These are phyloP conservation scores for Fusarium luffae DNA, from an alignment of 2,329 filamentous ascomycete species.

Conservation along the genomic window DNA sequence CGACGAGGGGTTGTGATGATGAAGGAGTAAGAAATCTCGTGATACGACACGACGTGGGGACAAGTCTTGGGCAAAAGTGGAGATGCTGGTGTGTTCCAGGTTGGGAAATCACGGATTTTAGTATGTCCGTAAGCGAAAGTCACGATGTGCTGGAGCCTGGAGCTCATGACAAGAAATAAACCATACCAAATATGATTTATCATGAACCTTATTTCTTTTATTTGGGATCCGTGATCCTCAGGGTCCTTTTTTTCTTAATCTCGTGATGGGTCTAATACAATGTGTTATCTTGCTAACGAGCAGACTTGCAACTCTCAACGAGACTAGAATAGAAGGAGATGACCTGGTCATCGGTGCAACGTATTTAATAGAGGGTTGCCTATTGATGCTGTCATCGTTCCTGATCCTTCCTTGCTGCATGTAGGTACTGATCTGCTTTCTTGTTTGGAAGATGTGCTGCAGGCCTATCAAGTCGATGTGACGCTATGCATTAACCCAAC, in stretches of 20 bases:
- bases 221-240: background rate
- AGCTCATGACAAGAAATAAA: background rate
- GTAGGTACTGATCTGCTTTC: constrained; percentile 32
- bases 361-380: background rate
- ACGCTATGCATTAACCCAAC: constrained; percentile 30
- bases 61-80: constrained; percentile 27
- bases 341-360: background rate
- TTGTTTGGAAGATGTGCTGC: constrained; percentile 24
- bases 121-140: constrained; percentile 20
- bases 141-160: background rate
- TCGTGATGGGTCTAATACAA: background rate
- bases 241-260: background rate
- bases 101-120: constrained; percentile 7
- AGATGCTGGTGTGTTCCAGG: no score
- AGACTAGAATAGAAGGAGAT: background rate
- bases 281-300: background rate
- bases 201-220: background rate
- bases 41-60: constrained; percentile 25
- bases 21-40: constrained; percentile 33
- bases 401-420: constrained; percentile 29
- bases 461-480: constrained; percentile 40
- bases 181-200: constrained; percentile 21
- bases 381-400: constrained; percentile 28
- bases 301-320: background rate
- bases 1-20: constrained; percentile 28